A percentile compares a stretch with the other conserved stretches of the same genome.
Conservation (phyloP, 1,284 basidiomycete genomes). For the Apiotrichum siamense region DNA sequence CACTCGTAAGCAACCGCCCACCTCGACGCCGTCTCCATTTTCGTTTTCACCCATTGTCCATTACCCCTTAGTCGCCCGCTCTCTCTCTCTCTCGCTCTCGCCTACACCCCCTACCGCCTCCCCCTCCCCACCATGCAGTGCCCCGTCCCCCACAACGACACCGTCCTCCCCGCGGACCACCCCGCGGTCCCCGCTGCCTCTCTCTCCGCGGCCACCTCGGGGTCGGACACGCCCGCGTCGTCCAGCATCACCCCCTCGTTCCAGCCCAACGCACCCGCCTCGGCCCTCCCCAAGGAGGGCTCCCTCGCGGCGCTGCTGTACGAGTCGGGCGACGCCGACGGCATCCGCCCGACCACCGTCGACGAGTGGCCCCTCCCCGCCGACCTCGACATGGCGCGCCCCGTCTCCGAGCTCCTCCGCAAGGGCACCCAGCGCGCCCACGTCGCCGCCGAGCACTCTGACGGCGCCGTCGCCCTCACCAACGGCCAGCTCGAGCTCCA, state of each 20-base stretch:
- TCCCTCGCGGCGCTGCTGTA: constrained; percentile 7
- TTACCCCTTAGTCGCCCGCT: background rate
- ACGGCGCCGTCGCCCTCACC: constrained; percentile 57
- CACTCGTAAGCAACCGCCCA: too few relatives aligned
- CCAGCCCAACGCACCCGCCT: constrained; percentile 14
- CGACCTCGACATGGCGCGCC: constrained; percentile 39
- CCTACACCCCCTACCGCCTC: background rate
- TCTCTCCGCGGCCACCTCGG: background rate
- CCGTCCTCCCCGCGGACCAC: background rate
- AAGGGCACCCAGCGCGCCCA: constrained; percentile 59
- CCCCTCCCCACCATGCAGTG: background rate
- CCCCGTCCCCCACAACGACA: constrained; percentile 1
- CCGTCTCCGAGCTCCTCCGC: constrained; percentile 50
- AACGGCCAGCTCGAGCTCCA: constrained; percentile 58
- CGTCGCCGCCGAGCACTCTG: constrained; percentile 57
- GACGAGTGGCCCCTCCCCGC: constrained; percentile 27
- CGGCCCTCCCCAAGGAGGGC: background rate
- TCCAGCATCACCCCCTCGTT: background rate
- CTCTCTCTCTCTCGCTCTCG: background rate
- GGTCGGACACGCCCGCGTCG: background rate
- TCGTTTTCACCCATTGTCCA: background rate
- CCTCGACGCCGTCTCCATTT: background rate
- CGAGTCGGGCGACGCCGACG: constrained; percentile 8
- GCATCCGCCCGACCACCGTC: constrained; percentile 9
- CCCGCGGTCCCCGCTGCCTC: background rate